Evolutionary conservation across 352 stramenopile genomes (phyloP).

Genomic region (Bremia lactucae): DNA sequence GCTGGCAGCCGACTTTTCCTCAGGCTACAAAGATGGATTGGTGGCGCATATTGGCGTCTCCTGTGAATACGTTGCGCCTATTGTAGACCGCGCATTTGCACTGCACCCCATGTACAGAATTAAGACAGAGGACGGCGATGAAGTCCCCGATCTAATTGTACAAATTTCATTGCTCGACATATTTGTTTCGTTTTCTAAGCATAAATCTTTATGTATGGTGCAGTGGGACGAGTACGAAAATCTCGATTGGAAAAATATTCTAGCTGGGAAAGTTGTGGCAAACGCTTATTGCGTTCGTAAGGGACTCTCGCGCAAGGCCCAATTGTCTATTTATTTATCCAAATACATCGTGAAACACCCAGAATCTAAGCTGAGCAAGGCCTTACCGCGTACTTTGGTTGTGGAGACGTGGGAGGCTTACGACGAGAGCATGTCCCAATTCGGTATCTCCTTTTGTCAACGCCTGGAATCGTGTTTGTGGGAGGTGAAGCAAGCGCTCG

Average conservation of each 20-base stretch:
- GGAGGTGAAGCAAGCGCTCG: slow-evolving; percentile 39
- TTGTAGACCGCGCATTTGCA: slow-evolving; percentile 35
- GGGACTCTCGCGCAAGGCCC: slow-evolving; percentile 56
- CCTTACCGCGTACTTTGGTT: slow-evolving; percentile 43
- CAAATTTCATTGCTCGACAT: slow-evolving; percentile 1
- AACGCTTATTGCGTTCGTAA: slow-evolving; percentile 68
- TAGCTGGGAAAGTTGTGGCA: slow-evolving; percentile 38
- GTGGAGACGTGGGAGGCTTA: slow-evolving; percentile 66
- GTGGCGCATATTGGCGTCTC: slow-evolving; percentile 27
- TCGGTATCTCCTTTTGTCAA: slow-evolving; percentile 47
- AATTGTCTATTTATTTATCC: slow-evolving; percentile 55
- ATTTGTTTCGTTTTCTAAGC: slow-evolving; percentile 3
- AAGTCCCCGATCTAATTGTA: slow-evolving; percentile 31
- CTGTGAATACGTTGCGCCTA: slow-evolving; percentile 31
- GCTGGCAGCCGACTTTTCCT: slow-evolving; percentile 15
- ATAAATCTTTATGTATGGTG: slow-evolving; percentile 1
- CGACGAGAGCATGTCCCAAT: slow-evolving; percentile 43
- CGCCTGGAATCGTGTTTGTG: slow-evolving; percentile 47
- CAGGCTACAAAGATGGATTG: slow-evolving; percentile 21
- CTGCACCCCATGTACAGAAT: slow-evolving; percentile 35
- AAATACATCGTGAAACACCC: slow-evolving; percentile 62
- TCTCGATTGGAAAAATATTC: slow-evolving; percentile 46
- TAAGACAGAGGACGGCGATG: slow-evolving; percentile 7
- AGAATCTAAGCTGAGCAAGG: slow-evolving; percentile 32
- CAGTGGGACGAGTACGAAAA: slow-evolving; percentile 64